A percentile compares a stretch with the other conserved stretches of the same genome.
phyloP scores from a whole-genome alignment of 2,329 filamentous ascomycete genomes.

The Penicillium sp. region DNA sequence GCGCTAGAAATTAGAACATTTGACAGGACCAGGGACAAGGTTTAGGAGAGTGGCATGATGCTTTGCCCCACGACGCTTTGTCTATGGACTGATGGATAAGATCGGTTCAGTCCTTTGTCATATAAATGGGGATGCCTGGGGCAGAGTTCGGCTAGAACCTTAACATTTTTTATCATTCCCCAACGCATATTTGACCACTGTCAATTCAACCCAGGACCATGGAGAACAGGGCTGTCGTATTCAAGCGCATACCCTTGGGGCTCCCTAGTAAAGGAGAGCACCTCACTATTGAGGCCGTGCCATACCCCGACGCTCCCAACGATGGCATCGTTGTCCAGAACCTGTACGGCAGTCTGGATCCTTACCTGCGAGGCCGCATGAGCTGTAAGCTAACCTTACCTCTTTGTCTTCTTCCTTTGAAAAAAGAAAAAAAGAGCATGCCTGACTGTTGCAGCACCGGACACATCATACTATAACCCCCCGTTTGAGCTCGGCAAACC shows the following conservation, averaged over 20 bases:
- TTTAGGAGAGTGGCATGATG: not conserved
- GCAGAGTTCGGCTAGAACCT: not conserved
- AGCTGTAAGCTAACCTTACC: slow-evolving; percentile 39
- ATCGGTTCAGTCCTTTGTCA: not conserved
- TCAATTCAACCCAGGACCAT: slow-evolving; percentile 8
- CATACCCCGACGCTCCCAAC: slow-evolving; percentile 44
- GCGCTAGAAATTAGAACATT: not conserved
- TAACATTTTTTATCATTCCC: not conserved
- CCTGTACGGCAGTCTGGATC: slow-evolving; percentile 74
- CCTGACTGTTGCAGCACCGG: slow-evolving; percentile 29
- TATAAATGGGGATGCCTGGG: not conserved
- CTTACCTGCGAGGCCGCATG: slow-evolving; percentile 80
- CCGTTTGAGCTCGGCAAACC: slow-evolving; percentile 60
- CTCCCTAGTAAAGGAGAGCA: slow-evolving; percentile 68
- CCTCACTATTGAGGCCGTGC: slow-evolving; percentile 58
- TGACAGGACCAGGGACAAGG: too few relatives aligned
- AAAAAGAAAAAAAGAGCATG: not conserved
- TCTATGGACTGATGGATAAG: not conserved
- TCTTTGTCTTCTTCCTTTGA: not conserved
- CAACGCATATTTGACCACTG: not conserved
- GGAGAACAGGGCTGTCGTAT: slow-evolving; percentile 71
- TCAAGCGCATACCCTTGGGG: slow-evolving; percentile 64
- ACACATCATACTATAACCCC: slow-evolving; percentile 63
- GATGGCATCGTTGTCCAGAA: slow-evolving; percentile 68
- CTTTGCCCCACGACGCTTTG: not conserved